Conservation (phyloP, 2,329 filamentous ascomycete species). For the Exophiala bonariae region DNA sequence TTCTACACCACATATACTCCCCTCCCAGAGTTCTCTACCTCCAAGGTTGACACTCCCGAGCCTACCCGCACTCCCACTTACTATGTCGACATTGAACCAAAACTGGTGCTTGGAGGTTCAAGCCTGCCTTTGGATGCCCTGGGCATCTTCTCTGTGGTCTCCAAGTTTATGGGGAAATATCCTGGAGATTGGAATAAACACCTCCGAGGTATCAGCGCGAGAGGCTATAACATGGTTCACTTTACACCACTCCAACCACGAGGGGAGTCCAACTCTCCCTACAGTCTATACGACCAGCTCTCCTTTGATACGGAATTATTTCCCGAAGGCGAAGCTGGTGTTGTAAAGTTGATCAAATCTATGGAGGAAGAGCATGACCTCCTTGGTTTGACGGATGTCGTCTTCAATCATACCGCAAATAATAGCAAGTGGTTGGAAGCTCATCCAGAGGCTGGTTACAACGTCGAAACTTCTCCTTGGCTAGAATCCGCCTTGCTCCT, state of each 20-base stretch:
- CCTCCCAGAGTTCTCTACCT: conserved; percentile 72
- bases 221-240: conserved; percentile 98
- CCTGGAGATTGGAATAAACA: conserved; percentile 88
- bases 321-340: conserved; percentile 79
- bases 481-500: conserved; percentile 68
- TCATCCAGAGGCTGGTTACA: conserved; percentile 95
- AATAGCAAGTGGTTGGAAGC: conserved; percentile 93
- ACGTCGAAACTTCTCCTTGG: conserved; percentile 81
- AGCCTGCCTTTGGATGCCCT: conserved; percentile 81
- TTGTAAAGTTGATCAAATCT: conserved; percentile 72
- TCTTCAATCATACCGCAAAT: conserved; percentile 96
- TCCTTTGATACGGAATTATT: conserved; percentile 81
- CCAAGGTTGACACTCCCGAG: conserved; percentile 49
- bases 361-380: conserved; percentile 84
- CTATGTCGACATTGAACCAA: conserved; percentile 92
- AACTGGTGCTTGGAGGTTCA: conserved; percentile 70
- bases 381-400: conserved; percentile 89
- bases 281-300: conserved; percentile 93
- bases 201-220: conserved; percentile 79
- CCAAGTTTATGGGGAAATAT: conserved; percentile 96
- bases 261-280: conserved; percentile 90
- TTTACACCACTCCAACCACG: conserved; percentile 92
- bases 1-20: conserved; percentile 93
- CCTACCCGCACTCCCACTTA: conserved; percentile 72
- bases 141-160: conserved; percentile 89